Evolutionary conservation across 139 green algal species (phyloP).

Genomic region (Chlorella sp.): DNA sequence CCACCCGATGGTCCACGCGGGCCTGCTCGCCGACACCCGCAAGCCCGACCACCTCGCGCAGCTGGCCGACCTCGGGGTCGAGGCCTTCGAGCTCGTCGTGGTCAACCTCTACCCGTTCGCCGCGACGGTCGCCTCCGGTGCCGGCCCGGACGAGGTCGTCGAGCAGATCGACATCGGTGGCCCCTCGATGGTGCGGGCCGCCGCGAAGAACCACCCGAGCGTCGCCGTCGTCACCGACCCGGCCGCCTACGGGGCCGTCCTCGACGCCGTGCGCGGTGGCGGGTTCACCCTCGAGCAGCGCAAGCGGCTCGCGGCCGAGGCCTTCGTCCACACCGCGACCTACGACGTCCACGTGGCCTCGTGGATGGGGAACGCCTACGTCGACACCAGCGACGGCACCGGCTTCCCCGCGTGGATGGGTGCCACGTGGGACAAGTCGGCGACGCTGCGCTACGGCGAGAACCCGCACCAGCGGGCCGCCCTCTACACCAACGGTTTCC

Average conservation of each 20-base stretch:
- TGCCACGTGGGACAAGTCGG: too few relatives aligned
- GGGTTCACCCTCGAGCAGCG: too few relatives aligned
- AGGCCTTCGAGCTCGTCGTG: slow-evolving; percentile 90
- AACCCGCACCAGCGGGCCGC: slow-evolving; percentile 96
- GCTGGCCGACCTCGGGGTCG: slow-evolving; percentile 77
- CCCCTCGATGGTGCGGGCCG: slow-evolving; percentile 94
- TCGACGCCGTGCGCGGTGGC: too few relatives aligned
- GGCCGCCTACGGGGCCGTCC: background rate
- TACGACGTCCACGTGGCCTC: too few relatives aligned
- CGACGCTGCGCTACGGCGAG: slow-evolving; percentile 78
- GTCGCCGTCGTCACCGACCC: slow-evolving; percentile 40
- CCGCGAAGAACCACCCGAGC: slow-evolving; percentile 80
- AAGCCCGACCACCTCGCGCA: slow-evolving; percentile 76
- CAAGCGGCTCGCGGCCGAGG: too few relatives aligned
- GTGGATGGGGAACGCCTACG: too few relatives aligned
- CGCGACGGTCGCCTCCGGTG: slow-evolving; percentile 72
- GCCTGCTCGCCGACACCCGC: slow-evolving; percentile 88
- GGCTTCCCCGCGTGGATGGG: too few relatives aligned
- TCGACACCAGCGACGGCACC: too few relatives aligned
- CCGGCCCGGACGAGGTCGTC: slow-evolving; percentile 41
- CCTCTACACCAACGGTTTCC: slow-evolving; percentile 96
- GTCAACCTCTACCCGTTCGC: slow-evolving; percentile 99
- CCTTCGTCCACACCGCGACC: too few relatives aligned
- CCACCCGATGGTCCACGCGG: slow-evolving; percentile 93
- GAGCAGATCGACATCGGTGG: slow-evolving; percentile 99